phyloP scores from a whole-genome alignment of 306 rosid species.

The Acacia melanoxylon region DNA sequence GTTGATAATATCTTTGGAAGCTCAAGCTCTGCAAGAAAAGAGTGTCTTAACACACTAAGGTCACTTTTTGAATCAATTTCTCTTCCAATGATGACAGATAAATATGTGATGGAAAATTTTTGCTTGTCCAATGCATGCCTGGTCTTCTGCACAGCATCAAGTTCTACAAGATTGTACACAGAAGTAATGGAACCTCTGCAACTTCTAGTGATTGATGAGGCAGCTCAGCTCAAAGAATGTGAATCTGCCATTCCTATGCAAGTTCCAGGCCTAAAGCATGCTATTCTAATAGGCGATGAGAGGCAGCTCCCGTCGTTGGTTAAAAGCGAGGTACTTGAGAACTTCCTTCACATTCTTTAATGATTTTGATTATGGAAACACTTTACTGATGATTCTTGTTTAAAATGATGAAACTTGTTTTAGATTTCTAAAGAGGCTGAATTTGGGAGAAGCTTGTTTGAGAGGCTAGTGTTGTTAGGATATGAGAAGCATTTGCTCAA shows the following conservation, averaged over 20 bases:
- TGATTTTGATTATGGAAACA: slow-evolving; percentile 13
- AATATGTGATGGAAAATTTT: slow-evolving; percentile 7
- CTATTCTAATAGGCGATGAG: slow-evolving; percentile 56
- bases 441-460: slow-evolving; percentile 50
- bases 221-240: slow-evolving; percentile 61
- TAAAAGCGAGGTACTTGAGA: slow-evolving; percentile 49
- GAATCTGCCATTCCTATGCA: slow-evolving; percentile 58
- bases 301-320: slow-evolving; percentile 58
- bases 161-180: slow-evolving; percentile 37
- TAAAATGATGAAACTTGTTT: slow-evolving; percentile 4
- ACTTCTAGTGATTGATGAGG: slow-evolving; percentile 57
- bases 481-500: slow-evolving; percentile 33
- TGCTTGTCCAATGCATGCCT: slow-evolving; percentile 49
- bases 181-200: slow-evolving; percentile 22
- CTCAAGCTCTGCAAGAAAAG: not conserved
- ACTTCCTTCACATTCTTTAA: not conserved
- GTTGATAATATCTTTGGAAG: slow-evolving; percentile 1
- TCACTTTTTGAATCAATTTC: slow-evolving; percentile 30
- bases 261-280: slow-evolving; percentile 41
- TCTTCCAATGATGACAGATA: not conserved
- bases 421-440: slow-evolving; percentile 31
- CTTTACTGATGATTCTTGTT: not conserved
- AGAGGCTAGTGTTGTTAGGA: slow-evolving; percentile 38
- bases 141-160: slow-evolving; percentile 55
- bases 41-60: slow-evolving; percentile 25